Base-by-base conservation (phyloP, 2,329 filamentous ascomycete genomes). In the Aureobasidium sp. region DNA sequence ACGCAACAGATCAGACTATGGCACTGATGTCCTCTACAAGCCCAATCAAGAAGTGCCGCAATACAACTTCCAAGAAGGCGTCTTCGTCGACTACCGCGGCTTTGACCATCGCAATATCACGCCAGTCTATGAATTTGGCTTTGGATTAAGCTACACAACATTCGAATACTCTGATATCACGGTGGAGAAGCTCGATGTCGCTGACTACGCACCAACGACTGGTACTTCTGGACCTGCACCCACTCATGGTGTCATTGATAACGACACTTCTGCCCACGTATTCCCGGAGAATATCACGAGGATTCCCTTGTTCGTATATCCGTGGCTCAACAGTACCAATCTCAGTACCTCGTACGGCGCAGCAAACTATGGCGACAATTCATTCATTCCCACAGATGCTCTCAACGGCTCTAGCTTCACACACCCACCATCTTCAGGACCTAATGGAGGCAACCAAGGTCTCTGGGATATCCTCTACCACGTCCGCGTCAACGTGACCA, bases 61-160 rank as follows among this genome's bases (percentile, higher is more conserved):
- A 68, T 76, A 84, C 44, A 82, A 89, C 68, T 93, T 89, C 69
- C 78, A 78, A 5, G 89, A 92, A 73, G 89, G 89, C 11, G 79
- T 87, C 53, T 89, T 90, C 70, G 90, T 93, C 68, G 89, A 92
- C 73, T 89, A 90, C 75, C 83, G 87, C 37, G 79, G 85, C 65
- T 89, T 92, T 41, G 89, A 93, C 73, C 78, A 80, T 69, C 72
- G 80, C 55, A 77, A 83, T 65, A 79, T 83, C 60, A 81, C 82
- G 1, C 87, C 89, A 1, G 83, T 88, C 64, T 92, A 86, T 73
- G 88, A 90, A 70, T 93, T 93, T 67, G 90, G 89, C 9, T 88
- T 82, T 67, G 90, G 90, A 56, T 76, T 93, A 17, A 88, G 84
- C 3, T 93, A 92, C 79, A 89, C 88, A 0, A 89, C 82, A 2